Conservation (phyloP, 2,329 filamentous ascomycete genomes). For the Scytalidium sp. region DNA sequence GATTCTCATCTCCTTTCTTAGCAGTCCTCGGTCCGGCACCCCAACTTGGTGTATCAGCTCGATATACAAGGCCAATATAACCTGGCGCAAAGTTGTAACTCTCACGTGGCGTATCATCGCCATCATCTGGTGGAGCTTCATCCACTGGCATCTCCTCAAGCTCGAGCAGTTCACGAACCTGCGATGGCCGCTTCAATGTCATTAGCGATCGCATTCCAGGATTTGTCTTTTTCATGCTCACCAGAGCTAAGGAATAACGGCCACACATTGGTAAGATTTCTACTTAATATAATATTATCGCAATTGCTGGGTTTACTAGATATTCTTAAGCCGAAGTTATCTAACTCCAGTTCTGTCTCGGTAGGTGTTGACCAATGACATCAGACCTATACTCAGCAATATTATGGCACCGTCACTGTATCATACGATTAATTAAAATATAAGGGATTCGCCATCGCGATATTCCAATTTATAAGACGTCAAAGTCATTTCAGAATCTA, state of each 20-base stretch:
- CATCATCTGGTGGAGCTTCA: slow-evolving; percentile 69
- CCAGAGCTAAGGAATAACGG: slow-evolving; percentile 27
- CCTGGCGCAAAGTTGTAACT: slow-evolving; percentile 94
- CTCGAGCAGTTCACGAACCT: slow-evolving; percentile 70
- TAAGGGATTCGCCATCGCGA: no score
- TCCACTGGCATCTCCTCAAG: slow-evolving; percentile 71
- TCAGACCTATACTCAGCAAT: no score
- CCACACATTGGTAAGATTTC: slow-evolving; percentile 26
- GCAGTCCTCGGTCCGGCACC: slow-evolving; percentile 43
- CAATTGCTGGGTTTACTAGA: background rate
- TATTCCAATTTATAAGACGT: no score
- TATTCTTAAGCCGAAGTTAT: background rate
- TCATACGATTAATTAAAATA: no score
- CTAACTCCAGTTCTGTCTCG: no score
- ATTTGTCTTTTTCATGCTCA: slow-evolving; percentile 6
- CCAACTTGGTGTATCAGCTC: slow-evolving; percentile 65
- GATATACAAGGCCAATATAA: slow-evolving; percentile 80
- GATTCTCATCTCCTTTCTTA: slow-evolving; percentile 20
- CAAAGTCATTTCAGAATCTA: no score
- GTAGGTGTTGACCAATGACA: background rate
- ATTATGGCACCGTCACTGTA: no score
- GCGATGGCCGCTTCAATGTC: slow-evolving; percentile 63
- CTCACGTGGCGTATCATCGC: slow-evolving; percentile 54
- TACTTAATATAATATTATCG: background rate
- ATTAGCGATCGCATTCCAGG: slow-evolving; percentile 2